A percentile compares a stretch with the other conserved stretches of the same genome.
Conservation (phyloP, 805 yeast species). For the Myxozyma neotropica region DNA sequence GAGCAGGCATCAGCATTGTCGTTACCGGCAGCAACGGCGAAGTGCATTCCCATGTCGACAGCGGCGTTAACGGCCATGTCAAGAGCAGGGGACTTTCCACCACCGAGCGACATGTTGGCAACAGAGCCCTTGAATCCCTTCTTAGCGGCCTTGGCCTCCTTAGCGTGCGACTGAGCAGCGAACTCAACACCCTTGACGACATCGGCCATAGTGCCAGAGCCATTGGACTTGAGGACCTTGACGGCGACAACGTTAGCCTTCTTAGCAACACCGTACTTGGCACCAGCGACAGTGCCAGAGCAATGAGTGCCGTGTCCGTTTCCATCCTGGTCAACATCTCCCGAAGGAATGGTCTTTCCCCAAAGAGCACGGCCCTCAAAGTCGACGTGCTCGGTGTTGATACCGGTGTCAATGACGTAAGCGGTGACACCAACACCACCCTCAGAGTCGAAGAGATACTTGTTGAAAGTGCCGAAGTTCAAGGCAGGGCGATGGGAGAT, state of each 20-base stretch:
- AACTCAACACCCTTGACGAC: slow-evolving; percentile 65
- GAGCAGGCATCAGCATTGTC: slow-evolving; percentile 63
- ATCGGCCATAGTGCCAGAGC: slow-evolving; percentile 62
- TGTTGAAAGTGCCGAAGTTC: slow-evolving; percentile 58
- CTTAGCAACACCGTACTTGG: slow-evolving; percentile 63
- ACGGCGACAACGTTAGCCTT: slow-evolving; percentile 60
- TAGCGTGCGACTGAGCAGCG: slow-evolving; percentile 55
- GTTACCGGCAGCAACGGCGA: slow-evolving; percentile 67
- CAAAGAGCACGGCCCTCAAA: slow-evolving; percentile 63
- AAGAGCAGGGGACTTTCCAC: slow-evolving; percentile 58
- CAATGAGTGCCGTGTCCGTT: slow-evolving; percentile 71
- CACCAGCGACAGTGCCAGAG: slow-evolving; percentile 66
- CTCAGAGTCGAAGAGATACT: slow-evolving; percentile 60
- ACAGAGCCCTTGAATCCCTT: slow-evolving; percentile 61
- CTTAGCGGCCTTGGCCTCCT: slow-evolving; percentile 41
- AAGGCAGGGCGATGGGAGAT: slow-evolving; percentile 66
- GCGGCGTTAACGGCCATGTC: slow-evolving; percentile 64
- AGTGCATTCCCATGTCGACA: slow-evolving; percentile 56
- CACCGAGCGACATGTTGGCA: slow-evolving; percentile 66
- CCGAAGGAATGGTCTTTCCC: slow-evolving; percentile 60
- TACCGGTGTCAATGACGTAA: slow-evolving; percentile 60
- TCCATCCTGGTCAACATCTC: slow-evolving; percentile 53
- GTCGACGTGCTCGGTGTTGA: slow-evolving; percentile 56
- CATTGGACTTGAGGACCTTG: slow-evolving; percentile 61
- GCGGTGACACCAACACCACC: slow-evolving; percentile 65